Conservation (phyloP, 495 filamentous ascomycete species). For the Daldinia bambusicola region DNA sequence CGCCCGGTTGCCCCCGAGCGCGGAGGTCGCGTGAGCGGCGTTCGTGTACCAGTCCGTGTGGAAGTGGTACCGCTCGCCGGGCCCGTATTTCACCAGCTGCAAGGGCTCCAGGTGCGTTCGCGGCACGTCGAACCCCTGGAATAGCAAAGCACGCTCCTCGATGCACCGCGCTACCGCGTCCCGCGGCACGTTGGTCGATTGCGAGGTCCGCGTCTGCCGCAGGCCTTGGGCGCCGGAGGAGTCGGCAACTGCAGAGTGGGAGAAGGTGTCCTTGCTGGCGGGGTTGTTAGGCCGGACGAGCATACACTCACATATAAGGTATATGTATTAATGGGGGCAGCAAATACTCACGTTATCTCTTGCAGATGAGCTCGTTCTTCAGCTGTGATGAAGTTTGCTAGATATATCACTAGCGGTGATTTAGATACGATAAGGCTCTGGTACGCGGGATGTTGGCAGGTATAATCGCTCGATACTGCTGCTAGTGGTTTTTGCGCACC, state of each 20-base stretch:
- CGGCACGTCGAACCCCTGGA: conserved; percentile 69
- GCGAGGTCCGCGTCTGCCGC: conserved; percentile 55
- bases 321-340: too few relatives aligned
- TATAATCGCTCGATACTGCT: conserved; percentile 40
- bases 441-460: conserved; percentile 57
- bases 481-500: conserved; percentile 37
- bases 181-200: conserved; percentile 59
- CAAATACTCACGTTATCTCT: conserved; percentile 52
- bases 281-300: background rate
- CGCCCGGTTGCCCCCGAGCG: conserved; percentile 60
- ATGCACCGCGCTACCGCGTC: conserved; percentile 73
- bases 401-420: conserved; percentile 66
- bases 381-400: conserved; percentile 59
- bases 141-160: conserved; percentile 71
- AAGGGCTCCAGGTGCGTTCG: conserved; percentile 61
- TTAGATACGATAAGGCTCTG: conserved; percentile 63
- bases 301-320: background rate
- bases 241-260: conserved; percentile 53
- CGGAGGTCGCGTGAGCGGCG: conserved; percentile 49
- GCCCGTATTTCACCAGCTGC: conserved; percentile 64
- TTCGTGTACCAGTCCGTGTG: conserved; percentile 69
- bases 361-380: conserved; percentile 55
- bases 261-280: conserved; percentile 52
- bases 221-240: conserved; percentile 44
- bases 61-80: conserved; percentile 60